Evolutionary conservation across 2,329 filamentous ascomycete genomes (phyloP).

Genomic region (Ascomycota sp.): DNA sequence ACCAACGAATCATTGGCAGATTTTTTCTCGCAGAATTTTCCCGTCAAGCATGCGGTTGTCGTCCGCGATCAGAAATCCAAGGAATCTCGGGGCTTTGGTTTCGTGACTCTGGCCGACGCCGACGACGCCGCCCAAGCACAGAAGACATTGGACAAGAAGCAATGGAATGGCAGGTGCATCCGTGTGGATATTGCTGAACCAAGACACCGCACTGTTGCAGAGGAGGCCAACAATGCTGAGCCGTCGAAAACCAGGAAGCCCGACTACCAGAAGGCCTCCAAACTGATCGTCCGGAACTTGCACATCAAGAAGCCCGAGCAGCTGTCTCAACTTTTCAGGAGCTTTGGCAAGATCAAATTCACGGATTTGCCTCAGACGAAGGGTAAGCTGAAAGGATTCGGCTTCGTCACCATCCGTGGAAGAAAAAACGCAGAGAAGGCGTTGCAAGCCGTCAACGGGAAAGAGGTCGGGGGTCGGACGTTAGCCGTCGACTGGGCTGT

Average conservation of each 20-base stretch:
- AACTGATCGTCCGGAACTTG: constrained; percentile 77
- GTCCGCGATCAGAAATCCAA: constrained; percentile 75
- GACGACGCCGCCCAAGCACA: constrained; percentile 74
- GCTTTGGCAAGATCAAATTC: constrained; percentile 81
- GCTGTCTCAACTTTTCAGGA: constrained; percentile 57
- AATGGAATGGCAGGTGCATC: constrained; percentile 63
- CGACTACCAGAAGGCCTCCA: constrained; percentile 40
- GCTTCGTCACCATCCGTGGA: constrained; percentile 75
- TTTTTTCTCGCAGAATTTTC: constrained; percentile 84
- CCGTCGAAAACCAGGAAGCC: constrained; percentile 36
- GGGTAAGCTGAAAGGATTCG: constrained; percentile 65
- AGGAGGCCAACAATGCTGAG: constrained; percentile 16
- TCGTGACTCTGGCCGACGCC: constrained; percentile 87
- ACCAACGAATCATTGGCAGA: constrained; percentile 70
- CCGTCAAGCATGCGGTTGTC: constrained; percentile 89
- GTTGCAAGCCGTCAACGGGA: constrained; percentile 70
- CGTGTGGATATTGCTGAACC: constrained; percentile 76
- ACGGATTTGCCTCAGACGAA: constrained; percentile 66
- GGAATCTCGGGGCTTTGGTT: constrained; percentile 77
- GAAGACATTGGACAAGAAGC: constrained; percentile 58
- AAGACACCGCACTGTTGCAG: constrained; percentile 45
- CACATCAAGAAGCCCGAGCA: constrained; percentile 76
- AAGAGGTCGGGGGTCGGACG: constrained; percentile 67
- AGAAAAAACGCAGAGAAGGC: constrained; percentile 84
- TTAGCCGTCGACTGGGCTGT: constrained; percentile 95